phyloP scores from a whole-genome alignment of 352 stramenopile genomes.

The Phytophthora boehmeriae region DNA sequence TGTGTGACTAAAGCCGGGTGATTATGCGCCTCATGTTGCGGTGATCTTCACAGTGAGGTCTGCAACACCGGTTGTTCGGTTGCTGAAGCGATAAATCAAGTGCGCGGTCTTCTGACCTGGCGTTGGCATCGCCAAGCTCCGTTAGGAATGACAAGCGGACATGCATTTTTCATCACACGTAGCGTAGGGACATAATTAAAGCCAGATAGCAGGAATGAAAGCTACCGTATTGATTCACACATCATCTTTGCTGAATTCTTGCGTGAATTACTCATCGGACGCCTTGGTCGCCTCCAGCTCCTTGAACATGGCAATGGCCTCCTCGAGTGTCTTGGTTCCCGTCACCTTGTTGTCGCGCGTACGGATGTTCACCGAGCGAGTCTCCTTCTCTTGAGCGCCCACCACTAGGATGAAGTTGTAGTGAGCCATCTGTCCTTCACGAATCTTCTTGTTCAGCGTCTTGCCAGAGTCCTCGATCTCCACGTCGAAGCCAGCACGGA shows the following conservation, averaged over 20 bases:
- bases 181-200: too few relatives aligned
- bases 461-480: conserved; percentile 96
- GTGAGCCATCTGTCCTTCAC: conserved; percentile 95
- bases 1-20: too few relatives aligned
- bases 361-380: conserved; percentile 93
- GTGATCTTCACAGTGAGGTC: too few relatives aligned
- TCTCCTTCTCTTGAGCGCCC: conserved; percentile 91
- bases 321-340: conserved; percentile 94
- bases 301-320: conserved; percentile 94
- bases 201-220: neutral
- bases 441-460: conserved; percentile 99
- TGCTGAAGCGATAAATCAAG: too few relatives aligned
- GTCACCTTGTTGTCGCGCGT: conserved; percentile 94
- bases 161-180: too few relatives aligned
- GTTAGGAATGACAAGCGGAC: too few relatives aligned
- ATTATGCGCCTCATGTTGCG: too few relatives aligned
- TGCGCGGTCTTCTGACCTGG: too few relatives aligned
- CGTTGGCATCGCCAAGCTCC: too few relatives aligned
- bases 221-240: neutral
- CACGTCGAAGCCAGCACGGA: conserved; percentile 95
- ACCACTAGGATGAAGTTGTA: conserved; percentile 99
- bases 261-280: conserved; percentile 56
- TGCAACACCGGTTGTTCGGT: too few relatives aligned
- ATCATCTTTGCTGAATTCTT: neutral
- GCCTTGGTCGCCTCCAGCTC: conserved; percentile 76